These are phyloP conservation scores for Suillus brevipes DNA, from an alignment of 768 basidiomycete genomes.

Conservation along the genomic window DNA sequence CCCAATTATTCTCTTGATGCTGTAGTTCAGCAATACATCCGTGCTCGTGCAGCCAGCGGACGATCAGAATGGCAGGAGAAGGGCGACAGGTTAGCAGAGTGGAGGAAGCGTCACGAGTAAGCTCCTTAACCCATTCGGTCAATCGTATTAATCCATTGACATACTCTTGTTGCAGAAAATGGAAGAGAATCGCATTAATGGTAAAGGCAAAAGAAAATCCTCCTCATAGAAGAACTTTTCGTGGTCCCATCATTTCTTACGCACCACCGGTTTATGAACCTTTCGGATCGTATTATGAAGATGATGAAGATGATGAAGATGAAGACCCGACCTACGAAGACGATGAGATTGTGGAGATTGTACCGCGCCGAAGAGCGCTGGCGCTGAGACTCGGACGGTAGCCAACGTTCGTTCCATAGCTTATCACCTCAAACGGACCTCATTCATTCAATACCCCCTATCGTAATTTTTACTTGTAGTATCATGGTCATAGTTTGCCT, in stretches of 20 bases:
- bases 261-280: not conserved
- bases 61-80: conserved; percentile 51
- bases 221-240: conserved; percentile 9
- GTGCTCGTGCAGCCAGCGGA: conserved; percentile 45
- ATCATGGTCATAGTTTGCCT: not conserved
- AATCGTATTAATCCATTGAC: not conserved
- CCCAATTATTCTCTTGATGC: conserved; percentile 67
- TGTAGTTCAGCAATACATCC: conserved; percentile 59
- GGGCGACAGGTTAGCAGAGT: conserved; percentile 51
- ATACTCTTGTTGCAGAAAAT: conserved; percentile 16
- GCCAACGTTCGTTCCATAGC: not conserved
- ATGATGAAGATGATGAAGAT: conserved; percentile 9
- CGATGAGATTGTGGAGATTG: conserved; percentile 3
- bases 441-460: not conserved
- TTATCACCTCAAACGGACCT: not conserved
- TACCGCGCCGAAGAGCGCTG: not conserved
- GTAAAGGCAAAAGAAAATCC: conserved; percentile 17
- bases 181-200: conserved; percentile 32
- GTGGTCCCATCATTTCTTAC: not conserved
- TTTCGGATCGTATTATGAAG: conserved; percentile 4
- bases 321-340: conserved; percentile 12
- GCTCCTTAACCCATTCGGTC: conserved; percentile 20
- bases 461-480: not conserved
- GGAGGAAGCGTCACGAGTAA: conserved; percentile 56
- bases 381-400: no score